phyloP scores from a whole-genome alignment of 371 early-diverging fungal genomes.

The Lichtheimia corymbifera region DNA sequence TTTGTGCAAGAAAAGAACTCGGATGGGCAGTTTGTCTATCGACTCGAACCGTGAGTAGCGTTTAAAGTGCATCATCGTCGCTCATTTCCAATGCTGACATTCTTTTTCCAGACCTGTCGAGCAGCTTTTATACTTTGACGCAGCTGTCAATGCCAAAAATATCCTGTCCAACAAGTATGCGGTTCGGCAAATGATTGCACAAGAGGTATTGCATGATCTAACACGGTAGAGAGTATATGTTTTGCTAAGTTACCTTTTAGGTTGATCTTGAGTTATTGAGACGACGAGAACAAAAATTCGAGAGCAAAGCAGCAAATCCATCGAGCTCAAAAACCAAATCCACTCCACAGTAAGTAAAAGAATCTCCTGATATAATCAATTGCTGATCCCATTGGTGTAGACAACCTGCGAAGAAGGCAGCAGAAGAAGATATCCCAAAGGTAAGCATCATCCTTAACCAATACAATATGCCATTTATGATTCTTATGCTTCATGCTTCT shows the following conservation, averaged over 20 bases:
- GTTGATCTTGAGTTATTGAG: constrained; percentile 64
- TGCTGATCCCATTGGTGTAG: neutral
- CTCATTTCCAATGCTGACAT: neutral
- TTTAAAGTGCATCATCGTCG: too few species aligned
- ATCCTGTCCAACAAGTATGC: constrained; percentile 68
- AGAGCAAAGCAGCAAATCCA: neutral
- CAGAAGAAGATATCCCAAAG: constrained; percentile 7
- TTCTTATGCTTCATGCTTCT: too few species aligned
- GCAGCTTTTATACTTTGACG: constrained; percentile 45
- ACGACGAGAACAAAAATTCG: constrained; percentile 17
- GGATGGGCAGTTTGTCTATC: constrained; percentile 68
- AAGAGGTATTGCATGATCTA: constrained; percentile 56
- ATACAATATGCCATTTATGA: too few species aligned
- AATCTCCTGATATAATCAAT: too few species aligned
- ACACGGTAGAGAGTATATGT: neutral
- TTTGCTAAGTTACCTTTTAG: constrained; percentile 21
- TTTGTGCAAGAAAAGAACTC: constrained; percentile 72
- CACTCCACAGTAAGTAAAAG: constrained; percentile 1
- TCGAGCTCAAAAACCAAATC: neutral
- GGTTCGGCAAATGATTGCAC: constrained; percentile 76
- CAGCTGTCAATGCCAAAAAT: constrained; percentile 28
- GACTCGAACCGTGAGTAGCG: constrained; percentile 78
- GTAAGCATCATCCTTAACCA: neutral
- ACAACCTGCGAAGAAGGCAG: neutral
- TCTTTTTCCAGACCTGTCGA: constrained; percentile 56